Evolutionary conservation across 768 basidiomycete species (phyloP).

Genomic region (Leccinum sublutescens): DNA sequence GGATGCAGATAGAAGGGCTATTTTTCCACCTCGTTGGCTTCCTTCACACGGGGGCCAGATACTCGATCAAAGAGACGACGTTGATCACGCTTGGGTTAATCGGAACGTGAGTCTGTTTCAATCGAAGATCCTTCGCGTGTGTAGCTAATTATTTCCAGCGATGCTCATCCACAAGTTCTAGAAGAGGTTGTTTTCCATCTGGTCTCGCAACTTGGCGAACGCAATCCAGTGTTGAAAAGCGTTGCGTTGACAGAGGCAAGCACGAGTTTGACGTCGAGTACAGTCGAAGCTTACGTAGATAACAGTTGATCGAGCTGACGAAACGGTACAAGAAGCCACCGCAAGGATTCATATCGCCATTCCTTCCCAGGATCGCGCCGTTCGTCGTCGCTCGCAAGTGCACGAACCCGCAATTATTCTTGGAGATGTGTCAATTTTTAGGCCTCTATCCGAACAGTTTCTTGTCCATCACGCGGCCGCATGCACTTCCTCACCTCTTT

Average conservation of each 20-base stretch:
- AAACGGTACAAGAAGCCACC: slow-evolving; percentile 58
- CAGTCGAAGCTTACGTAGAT: slow-evolving; percentile 5
- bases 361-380: slow-evolving; percentile 63
- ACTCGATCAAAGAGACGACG: slow-evolving; percentile 59
- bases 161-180: slow-evolving; percentile 49
- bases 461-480: slow-evolving; percentile 57
- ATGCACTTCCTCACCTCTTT: slow-evolving; percentile 70
- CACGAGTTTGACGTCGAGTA: background rate
- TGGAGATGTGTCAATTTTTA: slow-evolving; percentile 70
- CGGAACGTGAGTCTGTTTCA: slow-evolving; percentile 35
- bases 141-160: slow-evolving; percentile 35
- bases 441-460: slow-evolving; percentile 56
- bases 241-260: slow-evolving; percentile 66
- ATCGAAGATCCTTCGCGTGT: background rate
- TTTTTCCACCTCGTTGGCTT: slow-evolving; percentile 48
- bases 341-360: slow-evolving; percentile 68
- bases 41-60: slow-evolving; percentile 42
- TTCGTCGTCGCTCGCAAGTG: slow-evolving; percentile 60
- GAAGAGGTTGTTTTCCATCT: slow-evolving; percentile 60
- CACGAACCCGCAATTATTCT: slow-evolving; percentile 55
- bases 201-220: slow-evolving; percentile 62
- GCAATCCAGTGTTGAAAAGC: slow-evolving; percentile 69
- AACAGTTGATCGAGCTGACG: slow-evolving; percentile 57
- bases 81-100: slow-evolving; percentile 60
- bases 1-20: slow-evolving; percentile 37